Evolutionary conservation across 140 eudicot species (phyloP).

Genomic region (Cichorium intybus): DNA sequence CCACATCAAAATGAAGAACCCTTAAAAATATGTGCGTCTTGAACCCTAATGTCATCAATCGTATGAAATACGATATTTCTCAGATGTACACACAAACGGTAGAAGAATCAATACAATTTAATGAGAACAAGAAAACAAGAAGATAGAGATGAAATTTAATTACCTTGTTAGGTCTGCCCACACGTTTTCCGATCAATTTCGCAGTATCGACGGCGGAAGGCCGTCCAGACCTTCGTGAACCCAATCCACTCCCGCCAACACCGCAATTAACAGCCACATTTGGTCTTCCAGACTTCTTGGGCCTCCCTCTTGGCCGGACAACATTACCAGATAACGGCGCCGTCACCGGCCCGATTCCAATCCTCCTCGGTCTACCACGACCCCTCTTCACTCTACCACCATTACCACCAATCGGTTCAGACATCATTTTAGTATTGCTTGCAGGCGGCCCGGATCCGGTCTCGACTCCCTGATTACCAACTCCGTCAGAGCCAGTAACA

Average conservation of each 20-base stretch:
- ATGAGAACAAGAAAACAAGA: background rate
- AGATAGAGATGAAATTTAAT: background rate
- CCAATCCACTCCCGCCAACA: conserved; percentile 27
- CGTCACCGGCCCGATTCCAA: conserved; percentile 30
- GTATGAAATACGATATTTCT: too few species aligned
- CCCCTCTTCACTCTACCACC: conserved; percentile 38
- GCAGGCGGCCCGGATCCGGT: conserved; percentile 13
- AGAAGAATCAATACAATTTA: background rate
- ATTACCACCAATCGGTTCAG: conserved; percentile 9
- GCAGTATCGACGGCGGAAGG: conserved; percentile 37
- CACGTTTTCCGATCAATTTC: conserved; percentile 26
- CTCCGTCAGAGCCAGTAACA: background rate
- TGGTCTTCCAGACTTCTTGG: conserved; percentile 31
- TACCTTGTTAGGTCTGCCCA: conserved; percentile 54
- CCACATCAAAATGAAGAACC: too few species aligned
- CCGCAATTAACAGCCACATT: conserved; percentile 37
- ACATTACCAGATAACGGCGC: conserved; percentile 36
- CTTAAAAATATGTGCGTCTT: too few species aligned
- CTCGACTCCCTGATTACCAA: conserved; percentile 6
- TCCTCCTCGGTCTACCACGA: conserved; percentile 44
- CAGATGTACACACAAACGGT: too few species aligned
- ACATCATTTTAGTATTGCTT: conserved; percentile 22
- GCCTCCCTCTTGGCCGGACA: conserved; percentile 51
- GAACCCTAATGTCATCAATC: too few species aligned
- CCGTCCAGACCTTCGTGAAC: conserved; percentile 50